phyloP scores from a whole-genome alignment of 2,329 filamentous ascomycete species.

The Hypocreales sp. region DNA sequence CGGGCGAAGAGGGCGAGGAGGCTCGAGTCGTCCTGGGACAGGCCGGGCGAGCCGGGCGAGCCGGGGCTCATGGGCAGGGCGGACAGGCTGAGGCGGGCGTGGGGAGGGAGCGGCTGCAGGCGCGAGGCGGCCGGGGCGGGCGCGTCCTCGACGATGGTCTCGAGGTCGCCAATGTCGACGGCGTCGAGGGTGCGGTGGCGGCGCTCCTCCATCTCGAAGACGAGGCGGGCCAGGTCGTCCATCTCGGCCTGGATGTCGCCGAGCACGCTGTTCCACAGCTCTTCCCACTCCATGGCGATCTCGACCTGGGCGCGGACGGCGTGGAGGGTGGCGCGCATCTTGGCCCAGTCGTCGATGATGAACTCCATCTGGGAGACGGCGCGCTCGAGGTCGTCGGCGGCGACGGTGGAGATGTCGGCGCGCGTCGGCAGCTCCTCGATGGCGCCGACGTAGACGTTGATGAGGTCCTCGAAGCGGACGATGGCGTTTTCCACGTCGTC shows the following conservation, averaged over 20 bases:
- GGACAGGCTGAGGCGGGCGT: constrained; percentile 47
- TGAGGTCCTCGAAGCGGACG: constrained; percentile 68
- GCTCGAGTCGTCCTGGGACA: constrained; percentile 69
- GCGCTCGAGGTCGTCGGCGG: constrained; percentile 52
- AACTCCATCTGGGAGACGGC: constrained; percentile 82
- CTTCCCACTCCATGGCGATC: constrained; percentile 97
- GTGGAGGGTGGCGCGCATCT: constrained; percentile 63
- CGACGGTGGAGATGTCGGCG: constrained; percentile 56
- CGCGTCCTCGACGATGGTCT: constrained; percentile 84
- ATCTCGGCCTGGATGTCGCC: constrained; percentile 85
- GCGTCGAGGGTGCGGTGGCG: constrained; percentile 65
- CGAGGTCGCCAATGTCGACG: constrained; percentile 72
- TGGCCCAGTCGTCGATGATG: constrained; percentile 71
- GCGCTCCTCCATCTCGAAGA: constrained; percentile 97
- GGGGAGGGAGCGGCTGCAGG: constrained; percentile 22
- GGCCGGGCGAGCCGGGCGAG: constrained; percentile 38
- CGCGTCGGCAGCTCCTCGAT: constrained; percentile 82
- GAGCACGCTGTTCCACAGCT: constrained; percentile 85
- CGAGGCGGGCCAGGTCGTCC: constrained; percentile 61
- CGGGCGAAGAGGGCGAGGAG: constrained; percentile 82
- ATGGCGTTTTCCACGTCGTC: constrained; percentile 63
- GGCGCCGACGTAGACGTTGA: constrained; percentile 85
- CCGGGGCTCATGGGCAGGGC: constrained; percentile 47
- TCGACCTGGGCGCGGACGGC: constrained; percentile 83
- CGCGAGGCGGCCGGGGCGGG: constrained; percentile 38